Evolutionary conservation across 371 early-diverging fungal genomes (phyloP).

Genomic region (Capillidium rhysosporum): DNA sequence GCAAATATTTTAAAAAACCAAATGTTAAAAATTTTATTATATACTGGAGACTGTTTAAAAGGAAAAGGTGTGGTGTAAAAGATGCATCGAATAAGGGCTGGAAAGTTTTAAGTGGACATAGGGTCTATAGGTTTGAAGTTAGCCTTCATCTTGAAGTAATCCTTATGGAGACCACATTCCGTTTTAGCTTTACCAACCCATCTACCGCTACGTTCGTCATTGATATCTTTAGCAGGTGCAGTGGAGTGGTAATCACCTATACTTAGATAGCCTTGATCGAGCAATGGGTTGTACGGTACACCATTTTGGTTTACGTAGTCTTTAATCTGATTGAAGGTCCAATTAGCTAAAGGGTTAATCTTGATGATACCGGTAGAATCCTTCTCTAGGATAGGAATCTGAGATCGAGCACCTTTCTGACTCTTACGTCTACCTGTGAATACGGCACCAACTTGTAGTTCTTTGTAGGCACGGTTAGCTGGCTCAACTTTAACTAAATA

Average conservation of each 20-base stretch:
- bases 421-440: constrained; percentile 81
- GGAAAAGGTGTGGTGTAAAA: too few relatives aligned
- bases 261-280: constrained; percentile 80
- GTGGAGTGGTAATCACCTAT: constrained; percentile 89
- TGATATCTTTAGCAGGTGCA: constrained; percentile 33
- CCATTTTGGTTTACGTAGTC: constrained; percentile 62
- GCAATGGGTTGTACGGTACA: constrained; percentile 74
- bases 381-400: constrained; percentile 58
- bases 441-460: constrained; percentile 45
- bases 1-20: too few relatives aligned
- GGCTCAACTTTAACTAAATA: constrained; percentile 87
- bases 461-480: constrained; percentile 65
- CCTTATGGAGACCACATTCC: constrained; percentile 88
- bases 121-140: too few relatives aligned
- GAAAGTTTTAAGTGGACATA: too few relatives aligned
- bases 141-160: constrained; percentile 74
- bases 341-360: constrained; percentile 68
- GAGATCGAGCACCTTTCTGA: constrained; percentile 66
- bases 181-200: constrained; percentile 78
- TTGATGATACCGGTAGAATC: constrained; percentile 67
- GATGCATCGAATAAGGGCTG: too few relatives aligned
- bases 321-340: constrained; percentile 78
- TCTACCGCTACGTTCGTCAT: constrained; percentile 74
- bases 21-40: too few relatives aligned
- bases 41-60: too few relatives aligned